Conservation (phyloP, 495 filamentous ascomycete species). For the Xylaria cubensis region DNA sequence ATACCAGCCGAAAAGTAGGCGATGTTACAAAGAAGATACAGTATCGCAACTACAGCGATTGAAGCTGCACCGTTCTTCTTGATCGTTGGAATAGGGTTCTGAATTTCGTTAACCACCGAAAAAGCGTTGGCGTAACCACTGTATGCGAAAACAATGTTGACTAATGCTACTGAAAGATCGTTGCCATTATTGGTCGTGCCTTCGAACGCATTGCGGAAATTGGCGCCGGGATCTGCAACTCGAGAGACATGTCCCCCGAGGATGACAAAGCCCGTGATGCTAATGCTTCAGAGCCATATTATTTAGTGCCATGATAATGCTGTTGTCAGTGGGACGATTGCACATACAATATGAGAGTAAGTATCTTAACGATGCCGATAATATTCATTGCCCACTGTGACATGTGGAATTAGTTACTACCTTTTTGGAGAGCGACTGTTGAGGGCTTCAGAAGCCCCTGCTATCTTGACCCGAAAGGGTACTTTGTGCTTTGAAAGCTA, state of each 20-base stretch:
- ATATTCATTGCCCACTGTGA: conserved; percentile 53
- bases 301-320: not conserved
- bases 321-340: not conserved
- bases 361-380: conserved; percentile 63
- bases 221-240: conserved; percentile 61
- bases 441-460: not conserved
- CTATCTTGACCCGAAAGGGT: not conserved
- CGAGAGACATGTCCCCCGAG: conserved; percentile 61
- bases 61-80: conserved; percentile 62
- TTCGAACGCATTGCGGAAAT: conserved; percentile 65
- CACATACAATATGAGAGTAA: conserved; percentile 59
- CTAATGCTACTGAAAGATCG: conserved; percentile 64
- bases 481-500: not conserved
- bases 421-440: not conserved
- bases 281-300: conserved; percentile 42
- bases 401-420: not conserved
- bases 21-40: conserved; percentile 69
- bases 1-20: conserved; percentile 64
- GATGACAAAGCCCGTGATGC: conserved; percentile 65
- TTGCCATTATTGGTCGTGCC: conserved; percentile 59
- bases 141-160: conserved; percentile 70
- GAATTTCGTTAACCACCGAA: conserved; percentile 70
- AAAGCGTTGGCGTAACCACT: conserved; percentile 68
- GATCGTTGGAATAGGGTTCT: conserved; percentile 49
- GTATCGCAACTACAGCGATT: conserved; percentile 54